phyloP scores from a whole-genome alignment of 257 asterid genomes.

The Echites panduratus region DNA sequence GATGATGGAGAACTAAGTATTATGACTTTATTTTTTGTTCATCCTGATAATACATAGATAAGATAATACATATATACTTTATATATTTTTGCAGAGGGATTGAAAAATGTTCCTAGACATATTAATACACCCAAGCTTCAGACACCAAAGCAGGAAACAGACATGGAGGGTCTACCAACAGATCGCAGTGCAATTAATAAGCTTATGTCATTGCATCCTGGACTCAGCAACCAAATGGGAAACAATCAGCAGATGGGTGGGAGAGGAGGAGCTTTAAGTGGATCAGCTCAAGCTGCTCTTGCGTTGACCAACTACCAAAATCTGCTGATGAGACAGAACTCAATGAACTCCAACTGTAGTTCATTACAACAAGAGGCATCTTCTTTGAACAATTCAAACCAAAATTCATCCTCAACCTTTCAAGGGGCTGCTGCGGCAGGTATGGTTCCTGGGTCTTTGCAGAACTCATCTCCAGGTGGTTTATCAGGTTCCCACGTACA shows the following conservation, averaged over 20 bases:
- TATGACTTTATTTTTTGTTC: background rate
- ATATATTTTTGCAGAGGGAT: constrained; percentile 57
- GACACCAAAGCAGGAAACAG: constrained; percentile 52
- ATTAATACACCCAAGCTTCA: constrained; percentile 38
- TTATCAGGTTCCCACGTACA: constrained; percentile 28
- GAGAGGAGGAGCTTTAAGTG: constrained; percentile 43
- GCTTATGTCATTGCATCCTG: constrained; percentile 57
- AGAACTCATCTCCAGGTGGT: background rate
- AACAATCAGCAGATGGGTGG: constrained; percentile 50
- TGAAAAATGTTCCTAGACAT: constrained; percentile 61
- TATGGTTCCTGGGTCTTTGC: constrained; percentile 28
- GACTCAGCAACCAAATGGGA: constrained; percentile 37
- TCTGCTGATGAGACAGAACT: constrained; percentile 67
- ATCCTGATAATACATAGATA: too few relatives aligned
- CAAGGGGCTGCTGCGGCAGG: constrained; percentile 46
- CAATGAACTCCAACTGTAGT: constrained; percentile 50
- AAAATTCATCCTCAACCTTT: constrained; percentile 30
- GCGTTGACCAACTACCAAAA: constrained; percentile 65
- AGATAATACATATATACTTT: too few relatives aligned
- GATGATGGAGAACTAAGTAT: background rate
- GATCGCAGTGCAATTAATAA: constrained; percentile 51
- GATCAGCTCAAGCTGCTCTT: constrained; percentile 72
- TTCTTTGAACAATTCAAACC: constrained; percentile 40
- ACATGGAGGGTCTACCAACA: constrained; percentile 47
- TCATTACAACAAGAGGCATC: constrained; percentile 47